Percentiles rank a stretch among this genome's conserved stretches.
Evolutionary conservation across 345 rosid genomes (phyloP).

Genomic region (Anacardium occidentale): DNA sequence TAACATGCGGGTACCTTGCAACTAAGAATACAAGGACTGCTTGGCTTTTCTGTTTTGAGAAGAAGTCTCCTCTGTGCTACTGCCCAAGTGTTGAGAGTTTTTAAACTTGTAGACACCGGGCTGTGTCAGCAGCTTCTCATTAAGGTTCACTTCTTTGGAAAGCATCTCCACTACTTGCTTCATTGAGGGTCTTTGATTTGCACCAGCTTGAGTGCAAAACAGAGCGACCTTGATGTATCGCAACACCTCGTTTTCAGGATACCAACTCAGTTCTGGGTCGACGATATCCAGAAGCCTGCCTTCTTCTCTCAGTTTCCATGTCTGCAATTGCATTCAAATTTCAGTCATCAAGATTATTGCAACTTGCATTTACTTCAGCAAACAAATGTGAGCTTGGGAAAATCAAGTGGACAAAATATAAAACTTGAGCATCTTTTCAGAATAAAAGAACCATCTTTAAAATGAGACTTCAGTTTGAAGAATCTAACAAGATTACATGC

Average conservation of each 20-base stretch:
- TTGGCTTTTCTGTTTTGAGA: slow-evolving; percentile 45
- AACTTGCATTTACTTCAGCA: background rate
- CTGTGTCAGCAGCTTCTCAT: slow-evolving; percentile 55
- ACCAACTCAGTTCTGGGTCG: slow-evolving; percentile 60
- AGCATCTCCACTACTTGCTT: slow-evolving; percentile 90
- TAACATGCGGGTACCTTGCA: slow-evolving; percentile 24
- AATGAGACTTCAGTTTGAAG: too few species aligned
- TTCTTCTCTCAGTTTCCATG: slow-evolving; percentile 82
- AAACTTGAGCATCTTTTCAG: background rate
- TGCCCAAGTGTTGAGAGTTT: slow-evolving; percentile 21
- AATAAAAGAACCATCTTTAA: background rate
- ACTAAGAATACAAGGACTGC: slow-evolving; percentile 23
- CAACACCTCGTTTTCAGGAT: slow-evolving; percentile 56
- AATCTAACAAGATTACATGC: background rate
- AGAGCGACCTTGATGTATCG: slow-evolving; percentile 76
- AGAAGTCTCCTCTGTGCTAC: slow-evolving; percentile 37
- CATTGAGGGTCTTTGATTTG: slow-evolving; percentile 74
- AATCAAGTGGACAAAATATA: too few species aligned
- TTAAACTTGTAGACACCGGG: slow-evolving; percentile 60
- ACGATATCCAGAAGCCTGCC: slow-evolving; percentile 63
- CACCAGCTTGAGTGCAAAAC: slow-evolving; percentile 77
- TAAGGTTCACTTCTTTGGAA: slow-evolving; percentile 59
- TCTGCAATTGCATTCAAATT: slow-evolving; percentile 43
- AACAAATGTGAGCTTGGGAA: too few species aligned
- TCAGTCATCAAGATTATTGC: background rate